Conservation (phyloP, 2,329 filamentous ascomycete species). For the Monosporascus sp. region DNA sequence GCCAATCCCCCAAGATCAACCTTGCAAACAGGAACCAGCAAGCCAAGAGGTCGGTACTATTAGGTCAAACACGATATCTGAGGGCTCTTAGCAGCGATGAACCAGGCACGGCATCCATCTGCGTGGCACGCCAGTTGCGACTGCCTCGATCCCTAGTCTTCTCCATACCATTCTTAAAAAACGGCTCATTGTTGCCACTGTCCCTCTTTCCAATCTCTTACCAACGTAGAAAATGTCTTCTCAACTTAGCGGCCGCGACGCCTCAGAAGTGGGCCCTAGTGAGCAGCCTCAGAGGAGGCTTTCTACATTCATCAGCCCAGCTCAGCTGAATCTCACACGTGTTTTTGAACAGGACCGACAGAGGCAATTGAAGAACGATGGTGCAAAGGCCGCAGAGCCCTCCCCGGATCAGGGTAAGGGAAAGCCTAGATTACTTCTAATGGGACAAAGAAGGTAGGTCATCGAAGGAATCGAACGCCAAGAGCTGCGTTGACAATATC, state of each 20-base stretch:
- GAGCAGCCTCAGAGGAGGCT: conserved; percentile 10
- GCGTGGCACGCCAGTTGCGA: conserved; percentile 8
- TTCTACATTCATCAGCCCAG: conserved; percentile 45
- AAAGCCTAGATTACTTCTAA: conserved; percentile 83
- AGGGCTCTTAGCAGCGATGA: conserved; percentile 14
- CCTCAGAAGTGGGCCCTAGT: conserved; percentile 11
- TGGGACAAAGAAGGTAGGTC: conserved; percentile 86
- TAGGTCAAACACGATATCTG: conserved; percentile 3
- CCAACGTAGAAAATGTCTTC: conserved; percentile 21
- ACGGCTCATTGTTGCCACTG: neutral
- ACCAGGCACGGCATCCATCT: conserved; percentile 10
- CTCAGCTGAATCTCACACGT: conserved; percentile 59
- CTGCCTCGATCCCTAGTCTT: conserved; percentile 6
- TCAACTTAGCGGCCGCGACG: conserved; percentile 21
- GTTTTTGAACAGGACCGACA: conserved; percentile 56
- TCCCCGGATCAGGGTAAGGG: conserved; percentile 46
- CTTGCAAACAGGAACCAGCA: conserved; percentile 12
- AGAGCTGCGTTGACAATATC: conserved; percentile 9
- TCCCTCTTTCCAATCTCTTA: neutral
- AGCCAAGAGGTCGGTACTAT: conserved; percentile 6
- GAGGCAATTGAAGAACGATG: conserved; percentile 44
- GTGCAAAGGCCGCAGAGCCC: conserved; percentile 38
- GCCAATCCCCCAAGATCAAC: conserved; percentile 11
- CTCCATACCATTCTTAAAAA: conserved; percentile 13
- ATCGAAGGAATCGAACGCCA: neutral